Conservation (phyloP, 805 yeast genomes). For the Saccharomycopsis malanga region DNA sequence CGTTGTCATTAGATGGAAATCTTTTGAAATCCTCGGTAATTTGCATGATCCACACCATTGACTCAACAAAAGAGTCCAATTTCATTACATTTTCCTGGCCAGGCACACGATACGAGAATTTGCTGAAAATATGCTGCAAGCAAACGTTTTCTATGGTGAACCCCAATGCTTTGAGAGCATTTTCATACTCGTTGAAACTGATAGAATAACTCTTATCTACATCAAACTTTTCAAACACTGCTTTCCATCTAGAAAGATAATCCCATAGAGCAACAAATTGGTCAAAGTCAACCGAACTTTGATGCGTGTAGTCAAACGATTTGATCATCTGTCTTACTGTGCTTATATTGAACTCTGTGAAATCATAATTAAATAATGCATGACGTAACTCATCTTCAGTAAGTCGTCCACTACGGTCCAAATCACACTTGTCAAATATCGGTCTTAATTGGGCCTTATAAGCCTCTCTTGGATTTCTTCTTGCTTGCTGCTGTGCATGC, state of each 20-base stretch:
- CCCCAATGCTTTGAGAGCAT: constrained; percentile 12
- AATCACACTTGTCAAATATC: constrained; percentile 9
- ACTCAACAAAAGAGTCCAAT: constrained; percentile 18
- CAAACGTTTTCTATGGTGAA: constrained; percentile 7
- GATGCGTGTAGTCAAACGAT: constrained; percentile 4
- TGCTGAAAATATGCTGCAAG: constrained; percentile 8
- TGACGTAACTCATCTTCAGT: constrained; percentile 8
- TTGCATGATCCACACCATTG: constrained; percentile 9
- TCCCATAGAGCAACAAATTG: constrained; percentile 13
- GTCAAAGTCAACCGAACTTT: constrained; percentile 11
- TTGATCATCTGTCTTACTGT: constrained; percentile 15
- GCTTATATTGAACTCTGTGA: constrained; percentile 12
- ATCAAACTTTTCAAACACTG: constrained; percentile 15
- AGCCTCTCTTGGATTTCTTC: background rate
- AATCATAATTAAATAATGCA: constrained; percentile 16
- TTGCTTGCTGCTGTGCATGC: background rate
- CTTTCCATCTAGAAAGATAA: constrained; percentile 16
- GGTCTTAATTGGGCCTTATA: background rate
- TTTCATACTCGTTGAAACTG: constrained; percentile 9
- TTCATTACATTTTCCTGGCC: constrained; percentile 12
- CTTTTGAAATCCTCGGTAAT: constrained; percentile 17
- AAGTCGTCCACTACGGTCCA: constrained; percentile 6
- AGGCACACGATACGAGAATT: constrained; percentile 5
- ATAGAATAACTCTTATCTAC: constrained; percentile 9
- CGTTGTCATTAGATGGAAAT: constrained; percentile 13